Evolutionary conservation across 768 basidiomycete genomes (phyloP), one percentile per base, ranked within the genome.

Genomic region (Russula sp.): DNA sequence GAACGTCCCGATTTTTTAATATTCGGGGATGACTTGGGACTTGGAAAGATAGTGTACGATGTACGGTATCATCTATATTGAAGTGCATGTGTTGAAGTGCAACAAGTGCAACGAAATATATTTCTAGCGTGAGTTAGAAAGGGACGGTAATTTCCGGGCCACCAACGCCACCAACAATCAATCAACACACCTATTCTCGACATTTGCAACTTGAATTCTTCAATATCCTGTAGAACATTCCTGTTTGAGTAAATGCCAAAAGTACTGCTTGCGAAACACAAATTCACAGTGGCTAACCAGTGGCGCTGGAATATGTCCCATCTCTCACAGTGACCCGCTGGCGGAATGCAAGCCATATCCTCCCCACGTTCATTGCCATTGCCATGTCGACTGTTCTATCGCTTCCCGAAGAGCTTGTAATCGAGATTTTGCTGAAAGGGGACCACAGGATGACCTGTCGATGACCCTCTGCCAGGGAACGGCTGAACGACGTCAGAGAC

Each of bases 401-500:
- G 1, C 63, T 64, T n/a, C 63, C 63, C 9, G 63, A 64, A 24
- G 63, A 64, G 22, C 63, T 64, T 44, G 48, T 64, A 26, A 49
- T 59, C 13, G 63, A 64, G 28, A 59, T 59, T 20, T 48, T 64
- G 63, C 9, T 38, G 10, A 64, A 59, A 5, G 63, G 57, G 0
- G 63, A 64, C 34, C 30, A 59, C 54, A 28, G n/a, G 57, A 64
- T 44, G 53, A 53, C 22, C 52, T 64, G 5, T 55, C 57, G 4
- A 24, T n/a, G 3, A 2, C 5, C 3, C 26, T 38, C 16, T 64
- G 36, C 22, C 26, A 55, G 18, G 42, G 52, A 36, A 64, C 58
- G 16, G 49, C 49, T 3, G 64, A 61, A 26, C 59, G 59, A 49
- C 48, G 61, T 11, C 28, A 51, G 34, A 56, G 30, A 38, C n/a